Percentiles rank a stretch among this genome's conserved stretches.
phyloP scores from a whole-genome alignment of 345 rosid species.

The Rhodomyrtus tomentosa region DNA sequence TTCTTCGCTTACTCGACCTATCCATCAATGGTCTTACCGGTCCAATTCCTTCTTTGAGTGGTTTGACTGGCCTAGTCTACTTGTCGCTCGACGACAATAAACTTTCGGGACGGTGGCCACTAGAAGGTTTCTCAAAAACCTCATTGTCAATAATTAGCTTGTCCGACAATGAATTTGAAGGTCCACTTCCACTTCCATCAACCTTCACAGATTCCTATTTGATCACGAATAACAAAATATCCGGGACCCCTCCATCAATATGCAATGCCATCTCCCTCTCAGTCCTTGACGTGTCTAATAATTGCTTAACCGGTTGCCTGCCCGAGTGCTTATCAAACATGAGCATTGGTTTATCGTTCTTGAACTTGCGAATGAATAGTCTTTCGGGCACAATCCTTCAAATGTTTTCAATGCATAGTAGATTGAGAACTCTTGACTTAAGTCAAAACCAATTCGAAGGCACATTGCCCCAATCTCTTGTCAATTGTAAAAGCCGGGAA shows the following conservation, averaged over 20 bases:
- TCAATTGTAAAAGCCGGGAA: too few species aligned
- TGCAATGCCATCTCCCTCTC: background rate
- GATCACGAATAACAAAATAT: background rate
- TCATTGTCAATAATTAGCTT: background rate
- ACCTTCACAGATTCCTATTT: accelerated
- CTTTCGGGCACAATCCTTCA: background rate
- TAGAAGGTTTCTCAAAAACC: background rate
- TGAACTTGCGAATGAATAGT: background rate
- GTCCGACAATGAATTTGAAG: background rate
- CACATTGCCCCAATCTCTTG: too few species aligned
- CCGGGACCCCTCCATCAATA: background rate
- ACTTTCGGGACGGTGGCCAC: conserved; percentile 8
- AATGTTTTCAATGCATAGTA: background rate
- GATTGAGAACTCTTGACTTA: background rate
- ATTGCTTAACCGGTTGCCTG: background rate
- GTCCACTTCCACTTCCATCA: background rate
- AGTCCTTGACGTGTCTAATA: background rate
- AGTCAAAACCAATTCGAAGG: background rate
- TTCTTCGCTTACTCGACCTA: background rate
- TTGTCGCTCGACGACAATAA: conserved; percentile 2
- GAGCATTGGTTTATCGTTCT: background rate
- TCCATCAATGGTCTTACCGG: background rate
- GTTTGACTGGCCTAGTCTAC: background rate
- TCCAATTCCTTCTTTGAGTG: background rate
- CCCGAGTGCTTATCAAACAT: background rate